These are phyloP conservation scores for Monilinia fructicola DNA, from an alignment of 2,329 filamentous ascomycete genomes.

Conservation along the genomic window DNA sequence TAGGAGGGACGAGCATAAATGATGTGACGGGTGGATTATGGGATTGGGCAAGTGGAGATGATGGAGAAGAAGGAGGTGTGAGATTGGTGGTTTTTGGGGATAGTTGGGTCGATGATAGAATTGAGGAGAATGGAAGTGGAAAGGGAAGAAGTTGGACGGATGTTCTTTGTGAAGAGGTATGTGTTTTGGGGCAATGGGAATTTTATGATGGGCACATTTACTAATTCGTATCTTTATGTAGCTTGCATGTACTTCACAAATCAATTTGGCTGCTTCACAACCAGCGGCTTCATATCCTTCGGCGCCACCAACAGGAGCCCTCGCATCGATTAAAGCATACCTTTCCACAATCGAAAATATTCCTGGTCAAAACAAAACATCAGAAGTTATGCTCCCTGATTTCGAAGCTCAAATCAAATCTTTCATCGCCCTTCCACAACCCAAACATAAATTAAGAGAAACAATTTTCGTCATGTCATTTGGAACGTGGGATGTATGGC, in stretches of 20 bases:
- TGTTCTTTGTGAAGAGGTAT: conserved; percentile 38
- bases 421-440: conserved; percentile 33
- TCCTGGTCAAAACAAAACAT: not conserved
- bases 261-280: conserved; percentile 37
- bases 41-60: conserved; percentile 30
- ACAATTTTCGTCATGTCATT: conserved; percentile 39
- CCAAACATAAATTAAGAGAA: conserved; percentile 24
- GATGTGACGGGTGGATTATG: conserved; percentile 28
- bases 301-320: conserved; percentile 32
- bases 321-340: conserved; percentile 34
- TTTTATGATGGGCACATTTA: not conserved
- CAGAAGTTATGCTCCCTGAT: conserved; percentile 33
- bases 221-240: conserved; percentile 19
- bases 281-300: conserved; percentile 29
- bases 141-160: conserved; percentile 36
- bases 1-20: conserved; percentile 28
- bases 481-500: conserved; percentile 41
- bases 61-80: conserved; percentile 25
- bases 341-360: conserved; percentile 6
- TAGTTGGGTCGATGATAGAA: conserved; percentile 37
- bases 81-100: conserved; percentile 40
- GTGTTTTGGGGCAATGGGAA: not conserved
- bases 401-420: conserved; percentile 35
- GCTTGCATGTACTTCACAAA: conserved; percentile 38
- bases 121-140: conserved; percentile 25